phyloP scores from a whole-genome alignment of 1,284 basidiomycete genomes.

The Cystobasidiaceae sp. region DNA sequence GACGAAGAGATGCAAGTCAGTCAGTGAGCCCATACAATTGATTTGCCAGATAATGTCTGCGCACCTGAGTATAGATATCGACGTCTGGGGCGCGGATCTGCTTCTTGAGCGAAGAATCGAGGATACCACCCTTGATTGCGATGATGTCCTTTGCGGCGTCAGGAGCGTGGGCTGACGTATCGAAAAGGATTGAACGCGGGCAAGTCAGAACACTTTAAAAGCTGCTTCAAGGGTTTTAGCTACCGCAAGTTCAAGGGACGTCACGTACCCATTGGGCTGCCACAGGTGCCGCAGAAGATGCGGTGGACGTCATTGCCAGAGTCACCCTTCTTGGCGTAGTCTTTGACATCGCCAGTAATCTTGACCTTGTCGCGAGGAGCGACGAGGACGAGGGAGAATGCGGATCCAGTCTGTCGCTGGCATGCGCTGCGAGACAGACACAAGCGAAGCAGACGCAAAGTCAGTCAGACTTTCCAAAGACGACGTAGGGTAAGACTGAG shows the following conservation, averaged over 20 bases:
- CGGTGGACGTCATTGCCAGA: conserved; percentile 27
- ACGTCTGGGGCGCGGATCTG: conserved; percentile 16
- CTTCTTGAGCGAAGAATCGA: conserved; percentile 14
- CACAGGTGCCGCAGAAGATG: conserved; percentile 29
- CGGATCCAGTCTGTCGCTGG: conserved; percentile 28
- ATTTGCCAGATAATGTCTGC: background rate
- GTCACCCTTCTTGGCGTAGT: conserved; percentile 28
- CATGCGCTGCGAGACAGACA: background rate
- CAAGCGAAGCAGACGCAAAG: background rate
- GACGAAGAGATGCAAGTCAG: background rate
- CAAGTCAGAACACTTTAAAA: background rate
- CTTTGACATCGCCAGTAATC: conserved; percentile 28
- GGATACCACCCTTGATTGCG: conserved; percentile 30
- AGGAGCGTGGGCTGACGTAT: conserved; percentile 11
- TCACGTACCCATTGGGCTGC: conserved; percentile 11
- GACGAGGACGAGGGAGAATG: conserved; percentile 29
- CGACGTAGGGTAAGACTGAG: background rate
- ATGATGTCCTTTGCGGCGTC: conserved; percentile 32
- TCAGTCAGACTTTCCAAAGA: background rate
- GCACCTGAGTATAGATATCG: conserved; percentile 26
- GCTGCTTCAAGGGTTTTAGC: background rate
- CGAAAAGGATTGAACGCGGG: background rate
- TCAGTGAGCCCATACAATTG: background rate
- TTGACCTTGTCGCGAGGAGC: conserved; percentile 31
- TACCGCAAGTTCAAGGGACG: no score